A percentile compares a stretch with the other conserved stretches of the same genome.
Conservation (phyloP, 1,284 basidiomycete genomes). For the Boletellus deceptivus region DNA sequence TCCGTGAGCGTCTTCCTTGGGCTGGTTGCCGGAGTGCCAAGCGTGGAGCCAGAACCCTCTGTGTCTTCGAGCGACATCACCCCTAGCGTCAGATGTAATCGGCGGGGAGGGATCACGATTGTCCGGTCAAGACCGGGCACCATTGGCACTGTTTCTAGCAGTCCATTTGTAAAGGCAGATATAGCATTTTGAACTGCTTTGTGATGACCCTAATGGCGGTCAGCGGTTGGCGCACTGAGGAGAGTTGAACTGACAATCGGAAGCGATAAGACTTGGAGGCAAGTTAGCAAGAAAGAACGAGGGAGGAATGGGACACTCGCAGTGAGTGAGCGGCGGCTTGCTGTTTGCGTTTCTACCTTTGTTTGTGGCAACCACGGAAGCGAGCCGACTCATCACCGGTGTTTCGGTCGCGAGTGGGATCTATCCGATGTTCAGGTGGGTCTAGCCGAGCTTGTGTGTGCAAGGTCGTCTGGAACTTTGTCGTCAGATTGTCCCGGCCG, state of each 20-base stretch:
- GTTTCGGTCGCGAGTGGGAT: too few species aligned
- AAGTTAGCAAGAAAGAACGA: background rate
- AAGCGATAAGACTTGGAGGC: conserved; percentile 40
- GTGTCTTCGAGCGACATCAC: conserved; percentile 55
- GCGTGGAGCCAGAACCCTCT: background rate
- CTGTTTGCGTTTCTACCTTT: conserved; percentile 1
- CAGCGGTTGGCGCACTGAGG: background rate
- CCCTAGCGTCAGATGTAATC: conserved; percentile 69
- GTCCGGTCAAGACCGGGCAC: conserved; percentile 58
- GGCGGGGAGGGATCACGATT: conserved; percentile 57
- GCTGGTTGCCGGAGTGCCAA: background rate
- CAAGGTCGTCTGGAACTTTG: too few species aligned
- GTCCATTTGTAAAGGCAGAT: conserved; percentile 43
- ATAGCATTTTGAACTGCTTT: conserved; percentile 41
- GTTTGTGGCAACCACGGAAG: conserved; percentile 8
- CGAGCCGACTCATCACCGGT: conserved; percentile 5
- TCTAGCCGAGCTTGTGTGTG: too few species aligned
- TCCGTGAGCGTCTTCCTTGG: conserved; percentile 39
- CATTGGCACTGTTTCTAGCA: conserved; percentile 36
- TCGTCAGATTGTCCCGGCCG: too few species aligned
- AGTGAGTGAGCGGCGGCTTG: conserved; percentile 29
- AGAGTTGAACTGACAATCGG: conserved; percentile 37
- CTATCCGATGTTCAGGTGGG: too few species aligned
- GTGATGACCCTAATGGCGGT: conserved; percentile 49
- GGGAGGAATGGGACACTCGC: conserved; percentile 15